Evolutionary conservation across 106 monocot genomes (phyloP), one percentile per base, ranked within the genome.

Genomic region (Posidonia australis): DNA sequence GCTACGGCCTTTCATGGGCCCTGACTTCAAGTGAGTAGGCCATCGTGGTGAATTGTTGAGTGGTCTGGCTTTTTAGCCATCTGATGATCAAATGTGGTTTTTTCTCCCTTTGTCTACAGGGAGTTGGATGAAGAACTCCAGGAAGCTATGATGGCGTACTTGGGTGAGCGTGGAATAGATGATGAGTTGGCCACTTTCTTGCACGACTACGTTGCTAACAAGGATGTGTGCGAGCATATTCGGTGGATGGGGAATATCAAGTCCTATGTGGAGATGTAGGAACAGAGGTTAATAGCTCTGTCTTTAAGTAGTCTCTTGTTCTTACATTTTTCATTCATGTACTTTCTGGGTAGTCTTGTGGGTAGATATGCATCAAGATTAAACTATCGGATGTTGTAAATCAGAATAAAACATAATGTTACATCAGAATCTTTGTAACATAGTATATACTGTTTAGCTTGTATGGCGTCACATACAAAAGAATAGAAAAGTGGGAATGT

Each of bases 171-270:
- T 24, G 67, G 75, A 9, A 61, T 75, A 42, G 26, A 75, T 52
- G 68, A 67, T 19, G 51, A 75, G 3, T 61, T 75, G 9, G 75
- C 75, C 51, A 67, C 44, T 36, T 75, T 75, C 31, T 52, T 75
- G 52, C 75, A 75, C 21, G 67, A 75, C 13, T 75, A 67, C 44
- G 61, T 75, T 49, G 67, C 60, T 32, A 42, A 75, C 60, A 75
- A 75, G 41, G 75, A 75, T 19, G 61, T 52, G 27, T 60, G 67
- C 7, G 75, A 75, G 44, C 60, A 53, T 62, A 44, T 75, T 42
- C 47, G 68, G 17, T 75, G 75, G 75, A 41, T 75, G 54, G 75
- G 47, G 18, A 75, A 68, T 13, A n/a, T 75, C 21, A 75, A 75
- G 52, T 31, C 67, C 11, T 68, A 75, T 21, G 21, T 75, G 42